Percentiles rank a stretch among this genome's conserved stretches.
phyloP scores from a whole-genome alignment of 129 eudicot genomes.

The Apium graveolens region DNA sequence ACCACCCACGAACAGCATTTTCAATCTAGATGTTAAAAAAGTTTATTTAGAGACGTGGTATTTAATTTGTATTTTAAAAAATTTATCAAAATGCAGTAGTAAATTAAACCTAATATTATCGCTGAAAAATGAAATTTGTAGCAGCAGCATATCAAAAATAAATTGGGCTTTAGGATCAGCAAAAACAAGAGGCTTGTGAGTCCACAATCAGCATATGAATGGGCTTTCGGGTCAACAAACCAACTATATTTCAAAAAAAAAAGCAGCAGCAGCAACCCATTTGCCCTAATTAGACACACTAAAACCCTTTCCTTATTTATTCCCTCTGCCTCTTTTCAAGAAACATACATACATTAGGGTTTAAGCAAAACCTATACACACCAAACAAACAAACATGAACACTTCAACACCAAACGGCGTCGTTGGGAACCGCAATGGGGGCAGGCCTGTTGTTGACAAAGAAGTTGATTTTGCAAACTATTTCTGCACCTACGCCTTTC shows the following conservation, averaged over 20 bases:
- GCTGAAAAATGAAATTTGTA: too few species aligned
- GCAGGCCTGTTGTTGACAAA: slow-evolving; percentile 57
- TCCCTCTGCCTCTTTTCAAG: neutral
- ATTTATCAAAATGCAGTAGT: too few species aligned
- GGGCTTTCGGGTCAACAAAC: slow-evolving; percentile 4
- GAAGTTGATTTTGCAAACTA: slow-evolving; percentile 93
- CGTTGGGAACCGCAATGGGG: slow-evolving; percentile 23
- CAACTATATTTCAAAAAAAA: neutral
- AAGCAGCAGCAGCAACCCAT: neutral
- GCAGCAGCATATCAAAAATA: too few species aligned
- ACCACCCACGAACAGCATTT: too few species aligned
- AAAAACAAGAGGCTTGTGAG: neutral
- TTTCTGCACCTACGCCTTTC: slow-evolving; percentile 94
- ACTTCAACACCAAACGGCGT: slow-evolving; percentile 40
- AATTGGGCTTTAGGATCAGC: neutral
- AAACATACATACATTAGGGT: neutral
- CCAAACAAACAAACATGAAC: slow-evolving; percentile 21
- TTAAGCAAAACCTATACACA: neutral
- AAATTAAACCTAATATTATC: too few species aligned
- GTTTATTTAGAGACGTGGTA: too few species aligned
- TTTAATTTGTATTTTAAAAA: too few species aligned
- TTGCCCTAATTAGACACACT: slow-evolving; percentile 3
- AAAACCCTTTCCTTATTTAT: neutral
- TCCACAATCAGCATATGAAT: neutral
- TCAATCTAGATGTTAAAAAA: too few species aligned